Evolutionary conservation across 148 eudicot genomes (phyloP), one percentile per base, ranked within the genome.

Genomic region (Rhododendron ferrugineum): DNA sequence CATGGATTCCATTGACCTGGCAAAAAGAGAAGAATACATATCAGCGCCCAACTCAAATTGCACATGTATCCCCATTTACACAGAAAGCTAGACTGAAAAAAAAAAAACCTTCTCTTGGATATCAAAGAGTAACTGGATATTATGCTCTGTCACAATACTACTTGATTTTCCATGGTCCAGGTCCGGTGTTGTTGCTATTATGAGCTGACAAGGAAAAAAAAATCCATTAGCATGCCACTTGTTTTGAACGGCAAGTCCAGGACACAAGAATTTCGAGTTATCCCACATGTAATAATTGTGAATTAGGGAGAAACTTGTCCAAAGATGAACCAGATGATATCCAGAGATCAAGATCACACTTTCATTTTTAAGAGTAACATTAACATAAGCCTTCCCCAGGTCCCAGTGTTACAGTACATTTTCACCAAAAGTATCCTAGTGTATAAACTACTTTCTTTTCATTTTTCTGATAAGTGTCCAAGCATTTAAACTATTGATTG

Each of bases 141-240:
- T 93, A 84, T 93, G 92, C 82, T 92, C 94, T 47, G 94, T 92
- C 79, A 93, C 90, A 87, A 93, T 92, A 72, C 89, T 93, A 79
- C 92, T 88, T 86, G 89, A 58, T 85, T 85, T 87, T 42, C 94
- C 95, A 83, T 83, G 83, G 85, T 85, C 80, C 36, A 86, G 88
- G 86, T 88, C 90, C 40, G 94, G 90, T 66, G 37, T 85, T 47
- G 94, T 91, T 40, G 93, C 91, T 85, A 93, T 88, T 87, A 93
- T 93, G 75, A 92, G 88, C 94, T 92, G 88, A 32, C 72, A 70
- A 87, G 16, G 74, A 82, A 42, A 52, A 70, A 80, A 84, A 62
- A 68, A 70, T 82, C 73, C 73, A 62, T 50, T 74, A 78, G 70
- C 42, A 84, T 46, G 72, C 70, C 77, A 76, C 77, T 22, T 37